These are phyloP conservation scores for Capsella rubella DNA, from an alignment of 441 rosid species.

Conservation along the genomic window DNA sequence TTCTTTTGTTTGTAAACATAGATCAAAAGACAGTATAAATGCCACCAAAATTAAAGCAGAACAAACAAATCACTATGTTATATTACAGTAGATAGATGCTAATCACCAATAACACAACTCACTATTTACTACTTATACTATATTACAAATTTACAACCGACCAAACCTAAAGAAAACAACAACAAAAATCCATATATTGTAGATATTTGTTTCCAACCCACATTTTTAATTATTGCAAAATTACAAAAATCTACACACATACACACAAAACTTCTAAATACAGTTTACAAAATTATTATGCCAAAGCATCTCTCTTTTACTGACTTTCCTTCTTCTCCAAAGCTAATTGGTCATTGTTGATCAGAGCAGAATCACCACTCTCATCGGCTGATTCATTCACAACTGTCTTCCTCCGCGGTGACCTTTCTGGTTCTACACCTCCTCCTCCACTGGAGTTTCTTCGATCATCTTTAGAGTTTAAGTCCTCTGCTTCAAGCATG, in stretches of 20 bases:
- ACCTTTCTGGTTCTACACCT: constrained; percentile 29
- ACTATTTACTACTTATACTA: constrained; percentile 14
- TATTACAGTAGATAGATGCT: too few species aligned
- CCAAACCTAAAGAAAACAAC: not conserved
- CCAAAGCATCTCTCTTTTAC: constrained; percentile 20
- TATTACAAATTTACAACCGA: constrained; percentile 32
- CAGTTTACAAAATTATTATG: constrained; percentile 35
- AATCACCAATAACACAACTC: not conserved
- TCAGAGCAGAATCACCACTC: constrained; percentile 40
- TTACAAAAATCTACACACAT: constrained; percentile 34
- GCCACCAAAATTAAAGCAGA: not conserved
- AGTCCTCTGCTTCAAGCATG: constrained; percentile 93
- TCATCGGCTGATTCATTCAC: constrained; percentile 39
- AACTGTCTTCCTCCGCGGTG: constrained; percentile 30
- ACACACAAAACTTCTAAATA: constrained; percentile 18
- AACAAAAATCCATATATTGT: not conserved
- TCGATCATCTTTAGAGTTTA: constrained; percentile 65
- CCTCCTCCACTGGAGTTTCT: constrained; percentile 43
- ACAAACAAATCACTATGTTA: too few species aligned
- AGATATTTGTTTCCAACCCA: constrained; percentile 6
- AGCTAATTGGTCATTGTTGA: constrained; percentile 44
- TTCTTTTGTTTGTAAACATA: too few species aligned
- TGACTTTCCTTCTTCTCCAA: constrained; percentile 37
- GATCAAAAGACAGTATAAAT: too few species aligned
- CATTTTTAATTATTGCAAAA: constrained; percentile 23